Percentiles rank a stretch among this genome's conserved stretches.
Conservation (phyloP, 2,329 filamentous ascomycete genomes). For the Aspergillus versicolor region DNA sequence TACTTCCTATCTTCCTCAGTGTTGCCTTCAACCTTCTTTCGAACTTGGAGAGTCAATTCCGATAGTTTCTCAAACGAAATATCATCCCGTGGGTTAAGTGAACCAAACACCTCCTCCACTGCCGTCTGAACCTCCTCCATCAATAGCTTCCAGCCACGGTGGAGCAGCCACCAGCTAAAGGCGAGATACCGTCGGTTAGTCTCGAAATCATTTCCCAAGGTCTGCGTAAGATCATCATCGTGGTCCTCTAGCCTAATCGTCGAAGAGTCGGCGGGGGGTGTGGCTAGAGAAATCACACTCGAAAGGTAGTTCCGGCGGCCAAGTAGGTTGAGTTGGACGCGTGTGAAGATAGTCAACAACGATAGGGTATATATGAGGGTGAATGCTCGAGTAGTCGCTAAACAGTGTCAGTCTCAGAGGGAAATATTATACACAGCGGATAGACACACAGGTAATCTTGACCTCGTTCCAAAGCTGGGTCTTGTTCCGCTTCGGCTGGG, state of each 20-base stretch:
- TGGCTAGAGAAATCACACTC: slow-evolving; percentile 87
- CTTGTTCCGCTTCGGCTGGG: slow-evolving; percentile 72
- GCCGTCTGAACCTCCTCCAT: slow-evolving; percentile 79
- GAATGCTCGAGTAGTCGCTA: slow-evolving; percentile 86
- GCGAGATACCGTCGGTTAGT: slow-evolving; percentile 93
- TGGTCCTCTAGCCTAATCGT: slow-evolving; percentile 90
- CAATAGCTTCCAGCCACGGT: slow-evolving; percentile 82
- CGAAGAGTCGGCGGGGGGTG: slow-evolving; percentile 66
- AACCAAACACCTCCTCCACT: slow-evolving; percentile 86
- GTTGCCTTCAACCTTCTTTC: slow-evolving; percentile 78
- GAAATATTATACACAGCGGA: neutral
- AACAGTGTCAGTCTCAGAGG: slow-evolving; percentile 12
- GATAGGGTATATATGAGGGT: slow-evolving; percentile 89
- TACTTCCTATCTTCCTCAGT: slow-evolving; percentile 63
- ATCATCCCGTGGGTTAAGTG: slow-evolving; percentile 83
- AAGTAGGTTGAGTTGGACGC: slow-evolving; percentile 94
- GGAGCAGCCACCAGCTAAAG: slow-evolving; percentile 97
- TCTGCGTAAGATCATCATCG: slow-evolving; percentile 83
- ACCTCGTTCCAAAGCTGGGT: slow-evolving; percentile 95
- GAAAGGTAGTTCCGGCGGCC: slow-evolving; percentile 94
- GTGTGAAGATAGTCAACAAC: slow-evolving; percentile 85
- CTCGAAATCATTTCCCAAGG: slow-evolving; percentile 90
- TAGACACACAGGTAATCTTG: slow-evolving; percentile 78
- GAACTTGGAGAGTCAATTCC: slow-evolving; percentile 76
- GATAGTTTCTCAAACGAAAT: slow-evolving; percentile 78